phyloP scores from a whole-genome alignment of 208 protist species.

The Trichomonas vaginalis region DNA sequence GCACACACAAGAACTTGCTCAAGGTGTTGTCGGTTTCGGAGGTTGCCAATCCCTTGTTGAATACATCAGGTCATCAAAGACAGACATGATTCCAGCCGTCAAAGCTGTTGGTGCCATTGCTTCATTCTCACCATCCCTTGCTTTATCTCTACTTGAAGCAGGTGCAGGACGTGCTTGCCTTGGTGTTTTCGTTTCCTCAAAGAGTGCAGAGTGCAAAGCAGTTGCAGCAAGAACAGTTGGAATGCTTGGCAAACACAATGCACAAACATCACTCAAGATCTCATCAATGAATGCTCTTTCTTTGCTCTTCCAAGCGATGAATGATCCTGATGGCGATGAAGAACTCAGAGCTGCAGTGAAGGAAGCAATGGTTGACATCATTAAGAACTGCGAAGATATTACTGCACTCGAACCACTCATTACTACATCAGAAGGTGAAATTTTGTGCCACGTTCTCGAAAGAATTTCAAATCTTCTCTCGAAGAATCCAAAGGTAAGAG shows the following conservation, averaged over 20 bases:
- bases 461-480: constrained; percentile 93
- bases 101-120: constrained; percentile 92
- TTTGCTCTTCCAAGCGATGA: constrained; percentile 64
- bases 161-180: constrained; percentile 73
- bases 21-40: constrained; percentile 55
- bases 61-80: neutral
- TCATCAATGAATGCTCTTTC: constrained; percentile 79
- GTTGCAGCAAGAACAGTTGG: constrained; percentile 35
- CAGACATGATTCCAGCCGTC: constrained; percentile 71
- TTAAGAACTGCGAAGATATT: constrained; percentile 79
- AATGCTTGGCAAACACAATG: constrained; percentile 77
- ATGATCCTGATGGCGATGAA: constrained; percentile 53
- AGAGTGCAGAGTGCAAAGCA: constrained; percentile 75
- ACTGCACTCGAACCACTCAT: constrained; percentile 82
- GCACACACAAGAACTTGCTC: constrained; percentile 82
- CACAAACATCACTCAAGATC: constrained; percentile 78
- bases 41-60: neutral
- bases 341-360: constrained; percentile 81
- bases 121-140: constrained; percentile 83
- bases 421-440: constrained; percentile 67
- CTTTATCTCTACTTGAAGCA: constrained; percentile 72
- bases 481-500: constrained; percentile 74
- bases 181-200: constrained; percentile 63
- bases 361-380: constrained; percentile 75
- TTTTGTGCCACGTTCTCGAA: constrained; percentile 83